A percentile compares a stretch with the other conserved stretches of the same genome.
phyloP scores from a whole-genome alignment of 2,329 filamentous ascomycete genomes.

The Fusarium pseudocircinatum region DNA sequence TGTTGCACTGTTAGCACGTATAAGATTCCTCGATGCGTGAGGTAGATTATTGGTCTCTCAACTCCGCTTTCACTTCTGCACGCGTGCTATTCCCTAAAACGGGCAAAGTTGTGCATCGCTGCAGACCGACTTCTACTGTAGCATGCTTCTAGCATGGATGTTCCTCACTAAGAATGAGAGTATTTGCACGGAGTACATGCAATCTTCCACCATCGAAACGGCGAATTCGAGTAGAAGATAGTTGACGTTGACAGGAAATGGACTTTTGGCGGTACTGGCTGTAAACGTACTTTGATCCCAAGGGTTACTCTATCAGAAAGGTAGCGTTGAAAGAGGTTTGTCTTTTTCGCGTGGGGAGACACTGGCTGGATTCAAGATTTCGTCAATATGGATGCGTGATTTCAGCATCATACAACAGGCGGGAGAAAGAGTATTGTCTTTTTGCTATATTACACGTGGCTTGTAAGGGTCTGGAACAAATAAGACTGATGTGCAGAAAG shows the following conservation, averaged over 20 bases:
- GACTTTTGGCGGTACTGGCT: not conserved
- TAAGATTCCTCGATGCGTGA: not conserved
- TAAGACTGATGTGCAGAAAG: no score
- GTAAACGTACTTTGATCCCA: not conserved
- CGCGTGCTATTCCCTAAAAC: not conserved
- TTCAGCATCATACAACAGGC: no score
- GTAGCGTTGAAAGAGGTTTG: no score
- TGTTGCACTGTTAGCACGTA: not conserved
- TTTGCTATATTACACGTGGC: not conserved
- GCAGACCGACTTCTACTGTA: not conserved
- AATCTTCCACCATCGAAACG: not conserved
- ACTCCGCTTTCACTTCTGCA: not conserved
- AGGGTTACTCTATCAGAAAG: no score
- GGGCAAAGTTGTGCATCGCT: conserved; percentile 14
- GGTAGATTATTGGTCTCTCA: not conserved
- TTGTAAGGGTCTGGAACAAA: not conserved
- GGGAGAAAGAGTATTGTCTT: not conserved
- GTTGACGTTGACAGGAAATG: not conserved
- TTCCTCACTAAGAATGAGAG: not conserved
- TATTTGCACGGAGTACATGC: no score
- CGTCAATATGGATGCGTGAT: no score
- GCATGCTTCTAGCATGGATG: no score
- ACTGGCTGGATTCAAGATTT: no score
- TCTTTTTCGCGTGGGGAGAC: no score
- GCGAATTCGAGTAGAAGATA: not conserved